These are phyloP conservation scores for Ogataea salicorniae DNA, from an alignment of 805 yeast species.

Conservation along the genomic window DNA sequence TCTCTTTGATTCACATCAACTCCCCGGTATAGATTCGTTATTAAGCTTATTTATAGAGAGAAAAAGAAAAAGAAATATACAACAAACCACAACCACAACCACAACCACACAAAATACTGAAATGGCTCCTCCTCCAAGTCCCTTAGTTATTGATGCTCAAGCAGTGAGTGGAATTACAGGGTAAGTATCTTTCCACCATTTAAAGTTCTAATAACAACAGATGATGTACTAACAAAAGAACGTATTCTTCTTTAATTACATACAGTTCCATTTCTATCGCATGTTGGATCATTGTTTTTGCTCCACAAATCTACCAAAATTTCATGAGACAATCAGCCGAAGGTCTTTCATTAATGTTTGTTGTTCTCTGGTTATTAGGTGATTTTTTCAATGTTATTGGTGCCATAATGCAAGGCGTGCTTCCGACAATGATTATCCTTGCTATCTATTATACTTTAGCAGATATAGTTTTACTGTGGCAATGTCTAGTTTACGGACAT, in stretches of 20 bases:
- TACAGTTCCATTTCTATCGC: conserved; percentile 81
- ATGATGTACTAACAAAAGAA: background rate
- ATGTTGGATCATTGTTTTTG: conserved; percentile 97
- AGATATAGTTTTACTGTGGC: conserved; percentile 76
- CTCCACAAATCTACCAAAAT: conserved; percentile 94
- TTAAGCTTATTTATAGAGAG: no score
- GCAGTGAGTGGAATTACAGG: conserved; percentile 77
- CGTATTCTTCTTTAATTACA: background rate
- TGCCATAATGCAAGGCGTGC: conserved; percentile 79
- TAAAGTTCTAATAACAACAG: background rate
- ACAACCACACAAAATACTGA: background rate
- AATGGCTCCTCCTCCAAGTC: conserved; percentile 62
- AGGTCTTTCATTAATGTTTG: conserved; percentile 82
- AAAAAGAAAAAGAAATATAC: background rate
- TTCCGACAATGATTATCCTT: conserved; percentile 90
- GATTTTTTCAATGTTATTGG: conserved; percentile 93
- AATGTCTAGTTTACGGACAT: conserved; percentile 75
- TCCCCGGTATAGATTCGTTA: no score
- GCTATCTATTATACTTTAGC: conserved; percentile 93
- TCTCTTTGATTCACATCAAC: no score
- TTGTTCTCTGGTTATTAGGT: conserved; percentile 87
- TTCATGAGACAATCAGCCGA: conserved; percentile 81
- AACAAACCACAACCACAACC: background rate
- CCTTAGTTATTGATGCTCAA: conserved; percentile 59
- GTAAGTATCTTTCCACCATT: conserved; percentile 11